Percentiles rank a stretch among this genome's conserved stretches.
These are phyloP conservation scores for Cenchrus fungigraminus DNA, from an alignment of 176 grass and related monocot species.

Conservation along the genomic window DNA sequence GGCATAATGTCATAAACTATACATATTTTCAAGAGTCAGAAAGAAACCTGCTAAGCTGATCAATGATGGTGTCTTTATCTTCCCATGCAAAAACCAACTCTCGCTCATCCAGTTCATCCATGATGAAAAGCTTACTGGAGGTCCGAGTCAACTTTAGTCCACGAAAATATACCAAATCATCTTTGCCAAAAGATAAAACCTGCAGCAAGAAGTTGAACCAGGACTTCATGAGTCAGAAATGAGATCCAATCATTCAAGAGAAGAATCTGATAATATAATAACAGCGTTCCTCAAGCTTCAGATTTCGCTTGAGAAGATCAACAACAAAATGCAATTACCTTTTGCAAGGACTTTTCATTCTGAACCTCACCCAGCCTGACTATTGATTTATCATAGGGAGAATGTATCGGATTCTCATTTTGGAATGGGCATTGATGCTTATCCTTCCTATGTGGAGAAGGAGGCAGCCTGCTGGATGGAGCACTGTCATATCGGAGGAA, in stretches of 20 bases:
- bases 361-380: slow-evolving; percentile 44
- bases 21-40: background rate
- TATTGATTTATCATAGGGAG: slow-evolving; percentile 29
- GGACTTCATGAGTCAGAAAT: slow-evolving; percentile 30
- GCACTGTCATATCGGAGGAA: slow-evolving; percentile 58
- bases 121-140: slow-evolving; percentile 57
- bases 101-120: slow-evolving; percentile 59
- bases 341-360: slow-evolving; percentile 37
- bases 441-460: slow-evolving; percentile 47
- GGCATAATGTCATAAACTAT: slow-evolving; percentile 13
- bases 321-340: slow-evolving; percentile 47
- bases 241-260: slow-evolving; percentile 15
- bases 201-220: slow-evolving; percentile 34
- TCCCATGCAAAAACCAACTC: slow-evolving; percentile 68
- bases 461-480: slow-evolving; percentile 51
- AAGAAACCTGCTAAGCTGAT: slow-evolving; percentile 55
- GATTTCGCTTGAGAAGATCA: slow-evolving; percentile 31
- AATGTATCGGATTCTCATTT: slow-evolving; percentile 39
- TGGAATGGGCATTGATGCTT: slow-evolving; percentile 40
- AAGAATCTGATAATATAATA: slow-evolving; percentile 19
- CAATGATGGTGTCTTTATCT: slow-evolving; percentile 57
- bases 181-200: slow-evolving; percentile 59
- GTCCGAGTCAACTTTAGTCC: slow-evolving; percentile 53
- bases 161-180: slow-evolving; percentile 60
- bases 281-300: slow-evolving; percentile 31